A percentile compares a stretch with the other conserved stretches of the same genome.
These are phyloP conservation scores for Pseudovirgaria hyperparasitica DNA, from an alignment of 2,329 filamentous ascomycete genomes.

Conservation along the genomic window DNA sequence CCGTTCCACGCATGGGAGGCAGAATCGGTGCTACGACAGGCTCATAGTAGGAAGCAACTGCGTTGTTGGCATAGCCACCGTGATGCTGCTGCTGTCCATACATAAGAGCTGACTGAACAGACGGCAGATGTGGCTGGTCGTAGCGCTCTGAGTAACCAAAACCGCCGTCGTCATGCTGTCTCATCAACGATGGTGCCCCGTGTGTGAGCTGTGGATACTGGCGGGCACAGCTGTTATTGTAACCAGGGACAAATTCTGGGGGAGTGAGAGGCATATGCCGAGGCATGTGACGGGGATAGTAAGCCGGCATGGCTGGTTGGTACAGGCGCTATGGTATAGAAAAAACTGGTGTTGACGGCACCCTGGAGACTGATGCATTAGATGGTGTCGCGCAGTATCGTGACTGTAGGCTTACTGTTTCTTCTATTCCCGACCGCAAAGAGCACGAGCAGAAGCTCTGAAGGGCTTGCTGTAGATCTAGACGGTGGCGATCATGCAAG, in stretches of 20 bases:
- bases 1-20: constrained; percentile 33
- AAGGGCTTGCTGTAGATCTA: constrained; percentile 19
- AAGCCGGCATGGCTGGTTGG: constrained; percentile 35
- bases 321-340: constrained; percentile 21
- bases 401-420: constrained; percentile 21
- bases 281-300: constrained; percentile 33
- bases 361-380: constrained; percentile 18
- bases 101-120: constrained; percentile 25
- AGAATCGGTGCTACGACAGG: constrained; percentile 30
- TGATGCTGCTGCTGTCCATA: constrained; percentile 28
- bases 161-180: constrained; percentile 29
- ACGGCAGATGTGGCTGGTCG: constrained; percentile 30
- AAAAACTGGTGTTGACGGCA: constrained; percentile 28
- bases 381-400: constrained; percentile 2
- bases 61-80: constrained; percentile 24
- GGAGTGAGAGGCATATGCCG: constrained; percentile 35
- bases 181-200: constrained; percentile 24
- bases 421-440: constrained; percentile 21
- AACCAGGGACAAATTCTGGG: constrained; percentile 33
- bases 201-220: constrained; percentile 34
- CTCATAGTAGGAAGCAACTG: constrained; percentile 28
- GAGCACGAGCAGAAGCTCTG: constrained; percentile 24
- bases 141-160: constrained; percentile 35
- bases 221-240: constrained; percentile 30
- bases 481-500: constrained; percentile 23